Conservation (phyloP, 768 basidiomycete species). For the Russula brevipes region DNA sequence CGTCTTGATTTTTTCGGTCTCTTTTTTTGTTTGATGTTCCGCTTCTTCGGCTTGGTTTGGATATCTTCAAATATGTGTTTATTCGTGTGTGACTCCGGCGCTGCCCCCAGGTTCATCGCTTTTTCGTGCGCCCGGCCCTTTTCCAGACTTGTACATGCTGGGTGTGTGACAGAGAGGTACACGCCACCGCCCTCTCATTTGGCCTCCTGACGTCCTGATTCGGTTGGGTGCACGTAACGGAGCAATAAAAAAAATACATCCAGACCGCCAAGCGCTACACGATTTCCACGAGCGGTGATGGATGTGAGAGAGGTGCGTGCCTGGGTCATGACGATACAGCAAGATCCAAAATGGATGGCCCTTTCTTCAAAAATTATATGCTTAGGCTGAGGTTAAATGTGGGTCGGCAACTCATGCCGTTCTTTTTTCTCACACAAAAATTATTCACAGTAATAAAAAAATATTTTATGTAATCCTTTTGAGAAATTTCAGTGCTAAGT, state of each 20-base stretch:
- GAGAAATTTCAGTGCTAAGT: too few species aligned
- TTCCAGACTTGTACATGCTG: background rate
- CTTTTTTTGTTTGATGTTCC: background rate
- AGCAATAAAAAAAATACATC: background rate
- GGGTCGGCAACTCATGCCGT: too few species aligned
- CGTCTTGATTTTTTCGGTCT: background rate
- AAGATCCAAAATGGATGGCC: too few species aligned
- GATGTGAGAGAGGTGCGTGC: background rate
- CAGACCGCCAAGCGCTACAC: background rate
- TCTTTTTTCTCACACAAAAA: too few species aligned
- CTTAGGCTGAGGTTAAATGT: too few species aligned
- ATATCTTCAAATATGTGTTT: background rate
- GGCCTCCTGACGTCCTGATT: background rate
- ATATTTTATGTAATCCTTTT: too few species aligned
- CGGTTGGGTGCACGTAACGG: background rate
- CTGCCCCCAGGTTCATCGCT: background rate
- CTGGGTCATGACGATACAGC: conserved; percentile 5
- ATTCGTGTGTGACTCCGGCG: background rate
- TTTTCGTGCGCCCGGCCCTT: conserved; percentile 5
- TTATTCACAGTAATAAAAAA: too few species aligned
- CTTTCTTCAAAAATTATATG: too few species aligned
- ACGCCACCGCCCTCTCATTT: background rate
- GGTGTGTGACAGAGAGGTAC: background rate
- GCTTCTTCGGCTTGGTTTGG: background rate
- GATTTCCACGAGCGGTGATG: conserved; percentile 3